Conservation (phyloP, 2,329 filamentous ascomycete genomes). For the Metarhizium robertsii region DNA sequence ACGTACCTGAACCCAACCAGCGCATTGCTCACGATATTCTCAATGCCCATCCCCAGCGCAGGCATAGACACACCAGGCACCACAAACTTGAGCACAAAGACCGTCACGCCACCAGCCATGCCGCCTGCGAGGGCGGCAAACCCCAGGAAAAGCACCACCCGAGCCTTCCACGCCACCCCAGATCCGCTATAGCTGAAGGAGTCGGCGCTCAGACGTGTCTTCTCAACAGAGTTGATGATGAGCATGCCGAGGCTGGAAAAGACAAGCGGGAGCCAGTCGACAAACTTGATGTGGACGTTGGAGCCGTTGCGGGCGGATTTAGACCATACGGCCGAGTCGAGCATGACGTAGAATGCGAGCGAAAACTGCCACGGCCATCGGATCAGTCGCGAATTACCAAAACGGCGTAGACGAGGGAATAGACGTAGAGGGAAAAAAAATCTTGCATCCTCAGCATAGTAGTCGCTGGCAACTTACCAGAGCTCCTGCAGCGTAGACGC, state of each 20-base stretch:
- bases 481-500: slow-evolving; percentile 53
- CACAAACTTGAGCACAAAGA: slow-evolving; percentile 57
- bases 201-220: slow-evolving; percentile 54
- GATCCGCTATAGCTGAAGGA: slow-evolving; percentile 52
- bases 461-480: slow-evolving; percentile 37
- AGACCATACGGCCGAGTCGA: slow-evolving; percentile 60
- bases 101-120: slow-evolving; percentile 60
- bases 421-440: not conserved
- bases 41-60: slow-evolving; percentile 53
- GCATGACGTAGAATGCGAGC: slow-evolving; percentile 58
- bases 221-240: slow-evolving; percentile 63
- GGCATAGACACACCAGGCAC: slow-evolving; percentile 49
- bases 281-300: slow-evolving; percentile 51
- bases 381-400: not conserved
- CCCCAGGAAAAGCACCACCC: slow-evolving; percentile 57
- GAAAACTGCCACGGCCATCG: slow-evolving; percentile 41
- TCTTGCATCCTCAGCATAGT: not conserved
- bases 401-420: not conserved
- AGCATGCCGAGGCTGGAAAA: slow-evolving; percentile 60
- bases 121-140: slow-evolving; percentile 57
- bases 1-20: slow-evolving; percentile 51
- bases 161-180: slow-evolving; percentile 59
- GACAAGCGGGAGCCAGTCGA: slow-evolving; percentile 62
- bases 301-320: slow-evolving; percentile 51
- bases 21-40: slow-evolving; percentile 57